Percentiles rank a stretch among this genome's conserved stretches.
Evolutionary conservation across 495 filamentous ascomycete species (phyloP).

Genomic region (Penicillium bialowiezense): DNA sequence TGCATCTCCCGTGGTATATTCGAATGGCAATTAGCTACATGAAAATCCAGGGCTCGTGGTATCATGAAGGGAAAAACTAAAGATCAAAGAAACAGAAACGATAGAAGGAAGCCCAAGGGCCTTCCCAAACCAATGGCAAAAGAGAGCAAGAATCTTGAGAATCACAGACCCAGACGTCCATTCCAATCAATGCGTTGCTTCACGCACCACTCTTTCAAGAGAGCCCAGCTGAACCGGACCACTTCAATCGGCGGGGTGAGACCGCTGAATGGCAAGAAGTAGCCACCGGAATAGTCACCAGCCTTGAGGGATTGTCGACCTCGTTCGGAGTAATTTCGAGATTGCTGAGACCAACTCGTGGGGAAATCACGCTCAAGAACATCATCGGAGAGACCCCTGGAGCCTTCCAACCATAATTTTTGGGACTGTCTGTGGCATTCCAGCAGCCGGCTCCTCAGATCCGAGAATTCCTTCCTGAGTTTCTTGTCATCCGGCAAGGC

Average conservation of each 20-base stretch:
- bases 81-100: not conserved
- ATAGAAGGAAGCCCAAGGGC: not conserved
- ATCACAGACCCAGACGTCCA: conserved; percentile 32
- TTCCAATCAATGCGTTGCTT: conserved; percentile 44
- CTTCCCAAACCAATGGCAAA: not conserved
- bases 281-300: conserved; percentile 42
- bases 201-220: conserved; percentile 46
- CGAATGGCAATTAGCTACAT: conserved; percentile 19
- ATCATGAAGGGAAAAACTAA: conserved; percentile 27
- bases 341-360: conserved; percentile 42
- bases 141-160: not conserved
- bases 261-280: conserved; percentile 41
- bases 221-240: conserved; percentile 42
- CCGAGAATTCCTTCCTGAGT: conserved; percentile 36
- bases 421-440: conserved; percentile 43
- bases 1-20: conserved; percentile 20
- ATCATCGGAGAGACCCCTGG: conserved; percentile 41
- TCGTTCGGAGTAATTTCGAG: conserved; percentile 34
- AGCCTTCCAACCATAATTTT: conserved; percentile 45
- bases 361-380: conserved; percentile 43
- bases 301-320: conserved; percentile 32
- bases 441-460: conserved; percentile 38
- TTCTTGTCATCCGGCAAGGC: conserved; percentile 32
- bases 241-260: conserved; percentile 44
- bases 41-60: conserved; percentile 35